Conservation (phyloP, 2,329 filamentous ascomycete genomes). For the Penicillium sp. region DNA sequence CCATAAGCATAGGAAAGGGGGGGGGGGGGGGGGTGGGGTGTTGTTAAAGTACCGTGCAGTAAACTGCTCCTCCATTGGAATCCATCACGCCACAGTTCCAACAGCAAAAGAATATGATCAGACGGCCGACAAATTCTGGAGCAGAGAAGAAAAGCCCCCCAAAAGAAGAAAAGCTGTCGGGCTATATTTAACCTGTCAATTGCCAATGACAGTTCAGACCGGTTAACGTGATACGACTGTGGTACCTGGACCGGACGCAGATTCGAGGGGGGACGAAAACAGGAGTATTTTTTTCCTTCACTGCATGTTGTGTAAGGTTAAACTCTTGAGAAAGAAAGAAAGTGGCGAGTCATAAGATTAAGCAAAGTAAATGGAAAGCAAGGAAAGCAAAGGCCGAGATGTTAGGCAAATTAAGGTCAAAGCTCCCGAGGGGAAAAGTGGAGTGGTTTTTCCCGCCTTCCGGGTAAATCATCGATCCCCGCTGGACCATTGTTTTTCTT, state of each 20-base stretch:
- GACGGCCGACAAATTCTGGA: background rate
- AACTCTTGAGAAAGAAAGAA: background rate
- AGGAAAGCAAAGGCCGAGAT: background rate
- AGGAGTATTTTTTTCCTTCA: constrained; percentile 11
- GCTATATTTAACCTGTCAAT: constrained; percentile 15
- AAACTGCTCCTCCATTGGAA: constrained; percentile 55
- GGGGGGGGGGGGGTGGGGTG: no score
- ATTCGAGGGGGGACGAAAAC: constrained; percentile 22
- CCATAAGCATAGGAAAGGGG: constrained; percentile 6
- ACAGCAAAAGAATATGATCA: background rate
- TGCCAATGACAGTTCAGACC: constrained; percentile 17
- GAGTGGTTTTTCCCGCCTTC: background rate
- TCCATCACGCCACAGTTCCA: constrained; percentile 35
- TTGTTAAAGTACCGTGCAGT: constrained; percentile 59
- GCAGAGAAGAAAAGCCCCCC: background rate
- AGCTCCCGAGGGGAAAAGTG: constrained; percentile 5
- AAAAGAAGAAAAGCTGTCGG: background rate
- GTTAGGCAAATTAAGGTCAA: background rate
- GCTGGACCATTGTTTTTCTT: no score
- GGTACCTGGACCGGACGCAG: constrained; percentile 22
- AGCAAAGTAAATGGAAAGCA: background rate
- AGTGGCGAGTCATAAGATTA: background rate
- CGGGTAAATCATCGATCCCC: constrained; percentile 4
- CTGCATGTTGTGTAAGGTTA: constrained; percentile 3
- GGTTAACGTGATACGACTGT: constrained; percentile 15